Base-by-base conservation (phyloP, 2,329 filamentous ascomycete species). In the Fusarium albosuccineum region DNA sequence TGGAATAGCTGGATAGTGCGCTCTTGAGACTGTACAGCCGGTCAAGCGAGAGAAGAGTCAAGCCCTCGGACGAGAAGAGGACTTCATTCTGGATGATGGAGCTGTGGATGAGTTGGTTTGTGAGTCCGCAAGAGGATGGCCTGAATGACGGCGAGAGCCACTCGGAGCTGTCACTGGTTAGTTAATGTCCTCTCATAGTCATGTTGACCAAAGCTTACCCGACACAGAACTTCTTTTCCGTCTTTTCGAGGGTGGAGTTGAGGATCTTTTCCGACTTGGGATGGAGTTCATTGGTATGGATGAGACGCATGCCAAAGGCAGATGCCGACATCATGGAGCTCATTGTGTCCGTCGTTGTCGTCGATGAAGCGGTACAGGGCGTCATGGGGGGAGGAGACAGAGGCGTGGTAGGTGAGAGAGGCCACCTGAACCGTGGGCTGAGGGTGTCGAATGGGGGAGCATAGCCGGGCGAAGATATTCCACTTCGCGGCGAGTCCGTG, bases 11-110 rank as follows among this genome's bases (percentile, higher is more conserved):
- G 16, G 85, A 82, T 10, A 91, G 81, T 1, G 87, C 86, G 46
- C 82, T 81, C 74, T 90, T 90, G 78, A 91, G 87, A 41, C 86
- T 88, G 77, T 90, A 91, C 45, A 90, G 76, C 50, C 87, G 82
- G 75, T 91, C 89, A 10, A 90, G 81, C 0, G 87, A 83, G 13
- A 90, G 74, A 8, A 91, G 78, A 0, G 84, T 88, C 10, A 91
- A 80, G 16, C 87, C 87, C 27, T 86, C 84, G 2, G 86, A 83
- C 2, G 83, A 83, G 80, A 89, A 91, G 54, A 91, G 80, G 26
- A 87, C 76, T 60, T 89, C 86, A 72, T 89, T 87, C 69, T 91
- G 89, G 40, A 78, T 72, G 27, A 89, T 79, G 29, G 87, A 90
- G 58, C 84, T 82, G 55, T 82, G 81, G 48, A 90, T 80, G 14